Conservation (phyloP, 768 basidiomycete species). For the Pleurotus pulmonarius region DNA sequence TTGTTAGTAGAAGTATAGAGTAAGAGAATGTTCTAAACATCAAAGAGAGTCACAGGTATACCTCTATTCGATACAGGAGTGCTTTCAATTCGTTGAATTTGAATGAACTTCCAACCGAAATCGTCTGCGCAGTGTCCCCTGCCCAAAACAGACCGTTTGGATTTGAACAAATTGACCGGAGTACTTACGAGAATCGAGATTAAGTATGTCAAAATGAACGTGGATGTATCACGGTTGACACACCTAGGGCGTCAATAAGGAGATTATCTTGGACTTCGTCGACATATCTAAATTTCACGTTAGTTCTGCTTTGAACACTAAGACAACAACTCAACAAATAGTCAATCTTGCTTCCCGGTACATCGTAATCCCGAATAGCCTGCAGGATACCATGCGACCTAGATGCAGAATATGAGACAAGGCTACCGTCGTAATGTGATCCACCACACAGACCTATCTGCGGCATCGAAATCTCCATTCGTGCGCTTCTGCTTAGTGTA, state of each 20-base stretch:
- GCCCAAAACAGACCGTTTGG: conserved; percentile 73
- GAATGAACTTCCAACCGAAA: conserved; percentile 69
- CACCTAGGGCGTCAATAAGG: conserved; percentile 52
- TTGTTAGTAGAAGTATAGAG: neutral
- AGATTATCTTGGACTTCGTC: conserved; percentile 76
- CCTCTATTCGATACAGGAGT: conserved; percentile 61
- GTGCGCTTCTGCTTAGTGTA: conserved; percentile 46
- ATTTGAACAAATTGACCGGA: conserved; percentile 60
- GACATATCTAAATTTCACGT: conserved; percentile 44
- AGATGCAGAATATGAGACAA: neutral
- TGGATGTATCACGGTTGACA: neutral
- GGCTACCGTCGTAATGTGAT: neutral
- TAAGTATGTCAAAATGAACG: neutral
- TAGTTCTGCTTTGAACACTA: neutral
- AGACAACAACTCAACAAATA: conserved; percentile 39
- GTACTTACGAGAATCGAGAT: conserved; percentile 33
- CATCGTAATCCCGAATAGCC: conserved; percentile 22
- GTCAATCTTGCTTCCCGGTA: conserved; percentile 45
- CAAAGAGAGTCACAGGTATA: conserved; percentile 17
- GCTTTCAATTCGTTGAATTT: conserved; percentile 70
- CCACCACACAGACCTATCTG: conserved; percentile 45
- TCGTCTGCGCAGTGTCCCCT: conserved; percentile 78
- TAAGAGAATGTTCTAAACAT: neutral
- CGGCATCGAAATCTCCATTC: conserved; percentile 45
- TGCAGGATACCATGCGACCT: conserved; percentile 52